Evolutionary conservation across 257 asterid species (phyloP), one percentile per base, ranked within the genome.

Genomic region (Penstemon barbatus): DNA sequence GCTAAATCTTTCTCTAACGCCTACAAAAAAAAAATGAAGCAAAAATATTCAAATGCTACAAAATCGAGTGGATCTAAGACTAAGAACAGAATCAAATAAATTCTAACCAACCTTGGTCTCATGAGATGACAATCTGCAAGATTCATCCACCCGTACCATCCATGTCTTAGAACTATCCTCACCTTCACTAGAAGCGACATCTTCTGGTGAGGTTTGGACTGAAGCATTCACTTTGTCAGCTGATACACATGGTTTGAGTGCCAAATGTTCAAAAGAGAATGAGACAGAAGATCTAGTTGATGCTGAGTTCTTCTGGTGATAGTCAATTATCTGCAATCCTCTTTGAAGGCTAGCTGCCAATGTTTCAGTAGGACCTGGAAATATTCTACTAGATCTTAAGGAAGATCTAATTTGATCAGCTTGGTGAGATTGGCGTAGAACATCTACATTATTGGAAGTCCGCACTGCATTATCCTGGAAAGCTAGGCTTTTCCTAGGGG

Each of bases 301-400:
- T 7, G 79, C 68, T 8, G 96, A 83, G 78, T 80, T 91, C 82
- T 77, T 82, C 81, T 89, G 96, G 74, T 91, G 99, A 83, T 79
- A 65, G 52, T 91, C 97, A 33, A 94, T 89, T 18, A 94, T 84
- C 83, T 89, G 89, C 65, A 91, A 77, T 45, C 99, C 99, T 76
- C 88, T 86, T 41, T 89, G 89, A 52, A 94, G 95, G 77, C 99
- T 94, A 44, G 97, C 96, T 72, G 87, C 97, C 80, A 94, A 76
- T 65, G 93, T 86, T 70, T 94, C 96, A 0, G 95, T 78, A 19
- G 89, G 85, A 57, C 96, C 96, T 12, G 87, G 83, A 76, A 89
- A 86, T 37, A 84, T 73, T 76, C 84, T 82, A 72, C 96, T 94
- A 12, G 96, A 89, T 80, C 96, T 82, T 62, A 94, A 72, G 54